These are phyloP conservation scores for Xylariaceae sp. DNA, from an alignment of 2,329 filamentous ascomycete genomes.

Conservation along the genomic window DNA sequence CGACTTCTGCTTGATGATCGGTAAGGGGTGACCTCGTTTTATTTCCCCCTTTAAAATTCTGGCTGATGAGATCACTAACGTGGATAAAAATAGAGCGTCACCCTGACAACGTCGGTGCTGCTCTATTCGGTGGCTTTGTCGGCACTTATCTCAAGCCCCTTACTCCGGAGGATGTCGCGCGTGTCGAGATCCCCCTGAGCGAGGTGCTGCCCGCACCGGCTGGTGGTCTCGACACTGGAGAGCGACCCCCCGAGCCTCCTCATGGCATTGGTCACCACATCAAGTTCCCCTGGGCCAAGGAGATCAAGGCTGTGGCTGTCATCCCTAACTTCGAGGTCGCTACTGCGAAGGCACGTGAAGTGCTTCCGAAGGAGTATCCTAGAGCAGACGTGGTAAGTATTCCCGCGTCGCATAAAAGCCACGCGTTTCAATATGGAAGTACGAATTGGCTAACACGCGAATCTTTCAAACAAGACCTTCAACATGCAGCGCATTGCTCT, in stretches of 20 bases:
- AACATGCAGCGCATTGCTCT: constrained; percentile 93
- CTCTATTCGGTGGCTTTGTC: constrained; percentile 92
- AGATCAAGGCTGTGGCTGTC: constrained; percentile 95
- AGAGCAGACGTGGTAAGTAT: constrained; percentile 70
- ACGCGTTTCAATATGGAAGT: background rate
- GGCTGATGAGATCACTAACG: too few relatives aligned
- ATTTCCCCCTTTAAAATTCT: background rate
- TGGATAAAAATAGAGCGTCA: constrained; percentile 58
- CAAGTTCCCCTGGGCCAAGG: constrained; percentile 86
- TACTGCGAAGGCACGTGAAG: constrained; percentile 84
- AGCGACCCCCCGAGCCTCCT: constrained; percentile 82
- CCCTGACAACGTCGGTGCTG: constrained; percentile 91
- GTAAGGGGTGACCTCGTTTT: constrained; percentile 37
- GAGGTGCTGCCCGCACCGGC: constrained; percentile 89
- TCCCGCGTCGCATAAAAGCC: background rate
- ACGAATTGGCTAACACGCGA: constrained; percentile 6
- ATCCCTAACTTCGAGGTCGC: constrained; percentile 94
- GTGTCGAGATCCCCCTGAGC: constrained; percentile 88
- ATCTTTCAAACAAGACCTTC: constrained; percentile 53
- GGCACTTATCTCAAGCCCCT: constrained; percentile 94
- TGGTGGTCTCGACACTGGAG: constrained; percentile 84
- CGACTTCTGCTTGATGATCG: constrained; percentile 97
- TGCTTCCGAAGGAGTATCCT: constrained; percentile 74
- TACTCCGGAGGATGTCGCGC: constrained; percentile 78
- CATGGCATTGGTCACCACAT: constrained; percentile 92